Evolutionary conservation across 805 yeast species (phyloP).

Genomic region (Lipomyces yamadae): DNA sequence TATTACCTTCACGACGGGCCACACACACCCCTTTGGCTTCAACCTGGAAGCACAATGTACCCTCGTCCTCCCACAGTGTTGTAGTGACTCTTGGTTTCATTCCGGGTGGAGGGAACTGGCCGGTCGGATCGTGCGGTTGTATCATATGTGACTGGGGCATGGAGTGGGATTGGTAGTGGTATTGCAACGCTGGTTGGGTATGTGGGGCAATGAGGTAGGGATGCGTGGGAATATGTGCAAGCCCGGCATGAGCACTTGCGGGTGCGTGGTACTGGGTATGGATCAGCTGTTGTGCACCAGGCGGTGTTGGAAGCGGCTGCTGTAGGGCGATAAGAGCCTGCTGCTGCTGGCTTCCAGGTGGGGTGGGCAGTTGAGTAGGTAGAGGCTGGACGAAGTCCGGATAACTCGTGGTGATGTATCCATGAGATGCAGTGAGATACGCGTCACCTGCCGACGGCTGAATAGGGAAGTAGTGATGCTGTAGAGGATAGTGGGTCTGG

Average conservation of each 20-base stretch:
- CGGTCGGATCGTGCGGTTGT: constrained; percentile 39
- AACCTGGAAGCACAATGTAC: constrained; percentile 82
- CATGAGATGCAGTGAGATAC: constrained; percentile 16
- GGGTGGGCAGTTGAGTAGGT: constrained; percentile 22
- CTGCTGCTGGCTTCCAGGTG: constrained; percentile 17
- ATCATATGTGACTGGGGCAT: constrained; percentile 14
- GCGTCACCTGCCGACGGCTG: constrained; percentile 10
- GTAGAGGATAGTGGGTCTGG: constrained; percentile 18
- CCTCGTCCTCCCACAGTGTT: constrained; percentile 88
- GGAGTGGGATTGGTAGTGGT: constrained; percentile 42
- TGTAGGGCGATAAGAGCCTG: constrained; percentile 7
- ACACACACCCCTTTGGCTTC: constrained; percentile 80
- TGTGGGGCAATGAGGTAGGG: constrained; percentile 30
- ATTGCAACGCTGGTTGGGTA: constrained; percentile 37
- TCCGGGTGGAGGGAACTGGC: constrained; percentile 43
- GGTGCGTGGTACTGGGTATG: constrained; percentile 18
- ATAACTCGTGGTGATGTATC: constrained; percentile 11
- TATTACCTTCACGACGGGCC: constrained; percentile 65
- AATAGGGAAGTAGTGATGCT: constrained; percentile 22
- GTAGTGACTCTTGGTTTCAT: constrained; percentile 66
- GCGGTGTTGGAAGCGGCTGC: constrained; percentile 29
- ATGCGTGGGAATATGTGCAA: constrained; percentile 21
- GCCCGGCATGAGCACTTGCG: constrained; percentile 10
- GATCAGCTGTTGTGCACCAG: constrained; percentile 17
- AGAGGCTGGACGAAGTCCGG: constrained; percentile 27